Percentiles rank a stretch among this genome's conserved stretches.
These are phyloP conservation scores for Metschnikowia arizonensis DNA, from an alignment of 805 yeast species.

Conservation along the genomic window DNA sequence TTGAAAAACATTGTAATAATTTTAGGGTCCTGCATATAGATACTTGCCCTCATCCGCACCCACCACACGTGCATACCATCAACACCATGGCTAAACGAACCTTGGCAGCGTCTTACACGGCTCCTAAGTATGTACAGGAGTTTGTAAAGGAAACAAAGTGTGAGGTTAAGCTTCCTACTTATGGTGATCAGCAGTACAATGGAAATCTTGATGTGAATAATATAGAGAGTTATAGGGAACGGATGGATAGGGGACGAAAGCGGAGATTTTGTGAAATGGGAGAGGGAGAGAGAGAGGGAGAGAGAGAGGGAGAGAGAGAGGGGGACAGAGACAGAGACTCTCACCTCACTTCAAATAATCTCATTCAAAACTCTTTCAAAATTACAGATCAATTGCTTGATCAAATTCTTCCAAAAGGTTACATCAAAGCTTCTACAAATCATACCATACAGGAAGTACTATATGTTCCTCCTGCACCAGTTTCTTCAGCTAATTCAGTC, in stretches of 20 bases:
- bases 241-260: slow-evolving; percentile 12
- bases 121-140: slow-evolving; percentile 27
- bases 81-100: slow-evolving; percentile 17
- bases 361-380: background rate
- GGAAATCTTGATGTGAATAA: slow-evolving; percentile 23
- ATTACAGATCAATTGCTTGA: slow-evolving; percentile 43
- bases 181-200: slow-evolving; percentile 39
- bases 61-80: background rate
- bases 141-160: slow-evolving; percentile 21
- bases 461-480: slow-evolving; percentile 49
- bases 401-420: slow-evolving; percentile 51
- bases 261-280: background rate
- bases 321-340: background rate
- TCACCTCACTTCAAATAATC: too few species aligned
- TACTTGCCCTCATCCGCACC: background rate
- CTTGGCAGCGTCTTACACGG: slow-evolving; percentile 37
- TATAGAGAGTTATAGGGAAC: slow-evolving; percentile 15
- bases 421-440: slow-evolving; percentile 34
- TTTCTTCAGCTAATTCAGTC: slow-evolving; percentile 23
- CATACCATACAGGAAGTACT: slow-evolving; percentile 27
- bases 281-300: background rate
- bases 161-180: slow-evolving; percentile 28
- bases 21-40: too few species aligned
- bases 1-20: too few species aligned
- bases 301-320: background rate